Evolutionary conservation across 2,329 filamentous ascomycete species (phyloP), one percentile per base, ranked within the genome.

Genomic region (Aulographum hederae): DNA sequence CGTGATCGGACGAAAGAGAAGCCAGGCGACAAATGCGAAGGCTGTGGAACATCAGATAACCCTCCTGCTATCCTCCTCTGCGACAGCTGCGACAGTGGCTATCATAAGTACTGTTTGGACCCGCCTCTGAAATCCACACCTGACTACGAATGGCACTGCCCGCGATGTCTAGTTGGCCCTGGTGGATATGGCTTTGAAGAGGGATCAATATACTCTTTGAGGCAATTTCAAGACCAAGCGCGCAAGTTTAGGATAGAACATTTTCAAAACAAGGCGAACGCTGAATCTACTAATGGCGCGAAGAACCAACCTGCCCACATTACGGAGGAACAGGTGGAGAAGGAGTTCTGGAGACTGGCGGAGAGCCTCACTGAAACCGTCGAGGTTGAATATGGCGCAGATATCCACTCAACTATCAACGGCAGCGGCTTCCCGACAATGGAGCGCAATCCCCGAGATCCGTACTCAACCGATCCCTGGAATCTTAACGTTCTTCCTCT

Each of bases 131-230:
- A 76, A 43, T 60, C 67, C 6, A 72, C 78, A 39, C 82, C 84
- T 0, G 78, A 89, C 16, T 67, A 73, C 32, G 89, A 95, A 46
- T 98, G 89, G 89, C 86, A 95, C 49, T 98, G 89, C 43, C 78
- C 89, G 0, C 73, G 84, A 46, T 98, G 89, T 50, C 68, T 98
- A 17, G 89, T 98, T 16, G 89, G 89, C 29, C 92, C 92, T 34
- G 85, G 86, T 25, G 84, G 95, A 41, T 98, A 93, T 45, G 89
- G 89, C 0, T 98, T 98, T 38, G 86, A 95, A 48, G 89, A 98
- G 52, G 89, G 89, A 16, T 85, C 85, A 3, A 68, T 94, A 15
- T 98, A 98, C 54, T 98, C 89, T 0, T 62, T 98, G 17, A 84
- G 79, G 45, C 80, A 92, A 45, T 98, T 98, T 50, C 89, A 98